Evolutionary conservation across 2,329 filamentous ascomycete species (phyloP).

Genomic region (Chaetoscypha palmicola): DNA sequence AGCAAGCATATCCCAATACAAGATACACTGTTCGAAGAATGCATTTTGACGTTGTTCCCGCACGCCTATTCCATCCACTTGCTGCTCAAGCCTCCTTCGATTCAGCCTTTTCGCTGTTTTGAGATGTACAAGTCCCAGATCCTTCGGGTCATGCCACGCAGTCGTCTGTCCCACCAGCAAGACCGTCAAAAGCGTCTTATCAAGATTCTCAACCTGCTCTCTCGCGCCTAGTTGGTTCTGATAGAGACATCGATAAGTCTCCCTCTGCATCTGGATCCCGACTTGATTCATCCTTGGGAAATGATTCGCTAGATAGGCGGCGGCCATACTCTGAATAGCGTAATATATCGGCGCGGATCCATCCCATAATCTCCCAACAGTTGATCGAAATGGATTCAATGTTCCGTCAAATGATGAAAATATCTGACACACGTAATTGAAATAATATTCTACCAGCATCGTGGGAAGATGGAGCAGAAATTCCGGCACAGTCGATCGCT

Average conservation of each 20-base stretch:
- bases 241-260: constrained; percentile 26
- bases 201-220: constrained; percentile 40
- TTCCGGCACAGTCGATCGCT: constrained; percentile 23
- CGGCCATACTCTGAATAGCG: constrained; percentile 58
- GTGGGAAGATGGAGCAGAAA: constrained; percentile 35
- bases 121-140: constrained; percentile 39
- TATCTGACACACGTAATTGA: constrained; percentile 52
- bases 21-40: constrained; percentile 28
- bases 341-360: constrained; percentile 52
- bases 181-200: constrained; percentile 49
- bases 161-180: constrained; percentile 53
- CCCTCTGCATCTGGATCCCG: constrained; percentile 43
- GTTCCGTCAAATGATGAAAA: constrained; percentile 59
- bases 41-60: constrained; percentile 23
- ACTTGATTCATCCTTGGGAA: constrained; percentile 46
- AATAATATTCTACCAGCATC: constrained; percentile 55
- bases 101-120: constrained; percentile 27
- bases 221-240: constrained; percentile 46
- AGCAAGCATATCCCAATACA: constrained; percentile 30
- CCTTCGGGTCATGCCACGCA: constrained; percentile 51
- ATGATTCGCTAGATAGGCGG: constrained; percentile 51
- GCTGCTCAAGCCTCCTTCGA: constrained; percentile 19
- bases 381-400: constrained; percentile 54
- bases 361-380: constrained; percentile 50
- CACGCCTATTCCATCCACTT: constrained; percentile 10